These are phyloP conservation scores for Talaromyces nanjingensis DNA, from an alignment of 495 filamentous ascomycete species.

Conservation along the genomic window DNA sequence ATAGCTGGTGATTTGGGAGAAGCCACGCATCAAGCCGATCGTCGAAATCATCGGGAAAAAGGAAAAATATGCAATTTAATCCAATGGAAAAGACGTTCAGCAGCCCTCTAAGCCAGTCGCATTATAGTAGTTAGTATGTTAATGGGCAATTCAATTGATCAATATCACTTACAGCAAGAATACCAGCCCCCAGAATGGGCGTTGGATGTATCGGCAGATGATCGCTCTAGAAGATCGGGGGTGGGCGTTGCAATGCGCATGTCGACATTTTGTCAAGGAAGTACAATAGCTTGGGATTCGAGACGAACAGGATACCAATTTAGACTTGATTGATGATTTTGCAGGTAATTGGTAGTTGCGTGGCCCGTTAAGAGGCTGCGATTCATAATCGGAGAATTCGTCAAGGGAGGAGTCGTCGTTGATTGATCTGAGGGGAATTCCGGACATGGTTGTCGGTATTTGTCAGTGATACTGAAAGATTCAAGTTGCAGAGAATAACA, in stretches of 20 bases:
- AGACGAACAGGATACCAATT: background rate
- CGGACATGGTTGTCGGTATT: background rate
- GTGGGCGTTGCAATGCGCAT: background rate
- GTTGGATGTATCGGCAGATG: slow-evolving; percentile 1
- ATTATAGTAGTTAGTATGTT: background rate
- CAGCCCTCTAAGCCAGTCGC: background rate
- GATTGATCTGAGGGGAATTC: background rate
- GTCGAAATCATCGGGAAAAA: slow-evolving; percentile 17
- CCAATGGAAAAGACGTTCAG: background rate
- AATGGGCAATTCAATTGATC: background rate
- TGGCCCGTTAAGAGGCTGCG: background rate
- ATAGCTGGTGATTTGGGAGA: slow-evolving; percentile 14
- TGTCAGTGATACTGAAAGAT: background rate
- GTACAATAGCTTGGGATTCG: background rate
- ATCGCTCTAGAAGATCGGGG: background rate
- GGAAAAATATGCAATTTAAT: background rate
- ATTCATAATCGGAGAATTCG: background rate
- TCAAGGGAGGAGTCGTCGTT: background rate
- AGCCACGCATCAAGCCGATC: slow-evolving; percentile 47
- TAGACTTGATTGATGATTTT: background rate
- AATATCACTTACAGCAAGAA: background rate
- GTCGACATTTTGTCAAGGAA: background rate
- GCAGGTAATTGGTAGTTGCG: background rate
- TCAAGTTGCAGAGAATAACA: background rate
- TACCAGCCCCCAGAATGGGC: background rate